phyloP scores from a whole-genome alignment of 306 rosid species.

The Dryas alaskensis region DNA sequence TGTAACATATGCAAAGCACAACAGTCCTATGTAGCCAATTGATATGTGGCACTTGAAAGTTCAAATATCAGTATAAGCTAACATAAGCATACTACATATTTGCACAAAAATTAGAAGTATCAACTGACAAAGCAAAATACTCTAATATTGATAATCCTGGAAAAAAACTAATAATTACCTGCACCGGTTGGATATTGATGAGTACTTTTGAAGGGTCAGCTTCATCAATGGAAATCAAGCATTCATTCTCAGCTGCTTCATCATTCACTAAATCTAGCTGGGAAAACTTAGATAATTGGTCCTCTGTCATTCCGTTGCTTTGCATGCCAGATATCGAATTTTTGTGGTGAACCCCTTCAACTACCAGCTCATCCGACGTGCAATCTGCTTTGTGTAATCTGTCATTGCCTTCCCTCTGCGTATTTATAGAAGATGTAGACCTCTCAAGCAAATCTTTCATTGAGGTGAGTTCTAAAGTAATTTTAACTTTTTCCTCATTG shows the following conservation, averaged over 20 bases:
- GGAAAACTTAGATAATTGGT: conserved; percentile 14
- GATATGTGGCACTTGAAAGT: background rate
- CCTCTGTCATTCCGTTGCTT: conserved; percentile 12
- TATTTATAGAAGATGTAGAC: conserved; percentile 35
- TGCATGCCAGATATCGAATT: conserved; percentile 16
- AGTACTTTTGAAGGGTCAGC: conserved; percentile 33
- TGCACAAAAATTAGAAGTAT: background rate
- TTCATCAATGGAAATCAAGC: conserved; percentile 35
- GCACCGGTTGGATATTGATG: conserved; percentile 32
- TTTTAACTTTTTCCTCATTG: conserved; percentile 66
- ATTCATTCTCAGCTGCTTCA: conserved; percentile 34
- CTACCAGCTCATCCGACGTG: conserved; percentile 23
- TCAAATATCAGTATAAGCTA: background rate
- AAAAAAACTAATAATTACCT: conserved; percentile 44
- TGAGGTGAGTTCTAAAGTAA: conserved; percentile 55
- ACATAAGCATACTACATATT: background rate
- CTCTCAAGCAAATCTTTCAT: conserved; percentile 51
- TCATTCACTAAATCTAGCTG: conserved; percentile 28
- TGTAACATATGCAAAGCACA: background rate
- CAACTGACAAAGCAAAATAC: conserved; percentile 21
- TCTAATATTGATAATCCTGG: conserved; percentile 8
- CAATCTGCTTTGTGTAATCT: conserved; percentile 26
- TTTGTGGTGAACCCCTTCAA: conserved; percentile 2
- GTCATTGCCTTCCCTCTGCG: conserved; percentile 35
- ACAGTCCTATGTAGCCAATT: background rate